These are phyloP conservation scores for Rhodotorula sp. DNA, from an alignment of 1,284 basidiomycete genomes.

Conservation along the genomic window DNA sequence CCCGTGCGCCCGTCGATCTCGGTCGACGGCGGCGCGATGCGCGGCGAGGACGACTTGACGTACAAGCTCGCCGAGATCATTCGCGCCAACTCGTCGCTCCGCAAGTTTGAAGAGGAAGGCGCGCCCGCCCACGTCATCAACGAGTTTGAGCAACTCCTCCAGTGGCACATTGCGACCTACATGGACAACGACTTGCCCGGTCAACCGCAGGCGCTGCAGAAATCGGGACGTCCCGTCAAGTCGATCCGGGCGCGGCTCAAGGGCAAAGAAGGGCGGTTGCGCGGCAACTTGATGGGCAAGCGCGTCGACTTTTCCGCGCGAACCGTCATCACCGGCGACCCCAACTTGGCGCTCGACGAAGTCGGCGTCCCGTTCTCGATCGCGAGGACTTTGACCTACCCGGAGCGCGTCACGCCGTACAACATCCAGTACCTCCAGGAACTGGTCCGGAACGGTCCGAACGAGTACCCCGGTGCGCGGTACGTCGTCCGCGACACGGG, in stretches of 20 bases:
- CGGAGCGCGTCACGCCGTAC: constrained; percentile 97
- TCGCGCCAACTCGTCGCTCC: constrained; percentile 88
- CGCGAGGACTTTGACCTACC: constrained; percentile 96
- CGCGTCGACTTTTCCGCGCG: constrained; percentile 99
- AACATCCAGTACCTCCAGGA: constrained; percentile 94
- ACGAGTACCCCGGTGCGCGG: constrained; percentile 90
- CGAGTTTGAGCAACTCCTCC: constrained; percentile 93
- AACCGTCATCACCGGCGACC: constrained; percentile 99
- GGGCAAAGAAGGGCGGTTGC: constrained; percentile 96
- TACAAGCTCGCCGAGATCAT: constrained; percentile 98
- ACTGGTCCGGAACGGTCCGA: constrained; percentile 94
- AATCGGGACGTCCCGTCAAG: constrained; percentile 96
- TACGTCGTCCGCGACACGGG: constrained; percentile 98
- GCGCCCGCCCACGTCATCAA: constrained; percentile 93
- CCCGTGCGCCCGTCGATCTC: constrained; percentile 97
- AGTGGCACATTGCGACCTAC: constrained; percentile 98
- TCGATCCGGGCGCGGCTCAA: constrained; percentile 97
- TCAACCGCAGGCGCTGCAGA: constrained; percentile 94
- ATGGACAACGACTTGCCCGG: constrained; percentile 99
- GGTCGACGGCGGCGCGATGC: constrained; percentile 91
- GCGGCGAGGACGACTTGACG: constrained; percentile 97
- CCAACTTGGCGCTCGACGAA: constrained; percentile 92
- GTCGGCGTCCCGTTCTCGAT: constrained; percentile 97
- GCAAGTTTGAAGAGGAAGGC: constrained; percentile 92
- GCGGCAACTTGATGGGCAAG: constrained; percentile 99